These are phyloP conservation scores for Pichia sp. DNA, from an alignment of 1,139 yeast species.

Conservation along the genomic window DNA sequence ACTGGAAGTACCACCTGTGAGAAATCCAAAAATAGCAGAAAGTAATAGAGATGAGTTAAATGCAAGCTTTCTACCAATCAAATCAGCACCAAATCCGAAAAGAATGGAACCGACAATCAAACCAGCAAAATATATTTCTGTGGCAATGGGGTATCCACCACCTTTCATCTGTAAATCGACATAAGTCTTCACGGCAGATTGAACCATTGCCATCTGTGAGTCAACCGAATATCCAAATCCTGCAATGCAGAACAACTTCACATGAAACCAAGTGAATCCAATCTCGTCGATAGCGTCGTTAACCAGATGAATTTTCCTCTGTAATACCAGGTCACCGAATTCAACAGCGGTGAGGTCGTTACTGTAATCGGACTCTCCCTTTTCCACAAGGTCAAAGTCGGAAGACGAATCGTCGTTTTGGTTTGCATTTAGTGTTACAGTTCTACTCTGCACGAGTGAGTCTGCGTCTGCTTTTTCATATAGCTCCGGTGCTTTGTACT, in stretches of 20 bases:
- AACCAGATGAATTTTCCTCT: slow-evolving; percentile 24
- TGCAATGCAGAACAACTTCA: slow-evolving; percentile 37
- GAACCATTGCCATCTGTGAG: slow-evolving; percentile 45
- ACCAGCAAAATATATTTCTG: slow-evolving; percentile 34
- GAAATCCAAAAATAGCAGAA: slow-evolving; percentile 43
- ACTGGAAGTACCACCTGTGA: slow-evolving; percentile 44
- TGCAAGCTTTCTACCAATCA: slow-evolving; percentile 50
- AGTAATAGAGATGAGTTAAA: slow-evolving; percentile 47
- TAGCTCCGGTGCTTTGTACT: no score
- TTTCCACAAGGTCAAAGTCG: slow-evolving; percentile 2
- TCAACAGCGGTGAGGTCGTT: slow-evolving; percentile 10
- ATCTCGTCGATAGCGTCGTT: slow-evolving; percentile 45
- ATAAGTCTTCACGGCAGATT: slow-evolving; percentile 36
- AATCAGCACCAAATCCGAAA: slow-evolving; percentile 55
- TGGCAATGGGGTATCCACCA: slow-evolving; percentile 28
- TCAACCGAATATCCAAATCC: slow-evolving; percentile 65
- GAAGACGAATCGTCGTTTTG: neutral
- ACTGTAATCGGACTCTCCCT: neutral
- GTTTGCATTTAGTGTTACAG: no score
- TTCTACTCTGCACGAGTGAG: no score
- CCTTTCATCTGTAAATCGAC: slow-evolving; percentile 35
- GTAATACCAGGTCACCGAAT: slow-evolving; percentile 17
- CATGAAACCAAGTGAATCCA: slow-evolving; percentile 44
- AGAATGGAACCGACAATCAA: slow-evolving; percentile 48
- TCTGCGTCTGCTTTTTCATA: no score